Evolutionary conservation across 371 early-diverging fungal genomes (phyloP), one percentile per base, ranked within the genome.

Genomic region (Polyrhizophydium stewartii): DNA sequence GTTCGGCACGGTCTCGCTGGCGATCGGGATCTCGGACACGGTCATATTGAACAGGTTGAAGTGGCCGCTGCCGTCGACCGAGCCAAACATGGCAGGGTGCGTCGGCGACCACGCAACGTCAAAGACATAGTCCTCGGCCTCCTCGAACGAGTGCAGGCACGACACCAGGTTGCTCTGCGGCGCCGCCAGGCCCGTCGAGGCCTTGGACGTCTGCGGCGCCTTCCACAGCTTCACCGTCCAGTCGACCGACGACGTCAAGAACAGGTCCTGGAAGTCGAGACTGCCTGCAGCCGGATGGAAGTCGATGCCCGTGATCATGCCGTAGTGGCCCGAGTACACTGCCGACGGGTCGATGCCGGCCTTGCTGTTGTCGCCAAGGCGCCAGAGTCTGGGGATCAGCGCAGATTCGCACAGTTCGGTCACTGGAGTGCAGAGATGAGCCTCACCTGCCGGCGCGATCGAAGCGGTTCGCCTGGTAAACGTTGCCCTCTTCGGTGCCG

Each of bases 221-320:
- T 92, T 82, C 97, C 97, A 98, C 27, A 98, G 77, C 62, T 94
- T 93, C 58, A 93, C 88, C 0, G 96, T 93, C 96, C 96, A 98
- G 71, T 96, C 97, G 2, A 95, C 90, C 7, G 91, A 91, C 32
- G 87, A 81, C 0, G 96, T 96, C 55, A 96, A 64, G 68, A 92
- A 93, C 52, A 96, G 68, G 70, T 96, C 96, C 10, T 93, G 85
- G 67, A 92, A 93, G 62, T 93, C 94, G 19, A 80, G 76, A 21
- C 90, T 84, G 5, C 91, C 92, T 63, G 77, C 73, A 6, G 82
- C 56, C 25, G 97, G 96, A 70, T 97, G 98, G 81, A 96, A 93
- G 55, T 90, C 79, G 59, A 98, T 73, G n/a, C 91, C 88, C 21
- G 95, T 95, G 31, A 98, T 83, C 55, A 89, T 85, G 7, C 92